Percentiles rank a stretch among this genome's conserved stretches.
phyloP scores from a whole-genome alignment of 1,284 basidiomycete genomes.

The Puccinia novopanici region DNA sequence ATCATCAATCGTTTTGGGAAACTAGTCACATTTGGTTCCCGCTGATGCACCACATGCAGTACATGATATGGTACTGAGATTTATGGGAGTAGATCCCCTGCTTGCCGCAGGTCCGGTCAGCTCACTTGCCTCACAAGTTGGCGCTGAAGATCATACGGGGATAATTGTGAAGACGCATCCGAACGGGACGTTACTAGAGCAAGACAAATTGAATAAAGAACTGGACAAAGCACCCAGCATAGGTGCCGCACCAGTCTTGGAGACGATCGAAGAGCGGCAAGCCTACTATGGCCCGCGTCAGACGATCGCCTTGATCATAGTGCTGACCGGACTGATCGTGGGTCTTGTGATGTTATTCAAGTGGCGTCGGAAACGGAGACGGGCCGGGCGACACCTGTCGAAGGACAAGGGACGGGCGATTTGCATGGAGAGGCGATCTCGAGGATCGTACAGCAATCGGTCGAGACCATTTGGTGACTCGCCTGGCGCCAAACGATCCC shows the following conservation, averaged over 20 bases:
- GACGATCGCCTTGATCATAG: slow-evolving; percentile 17
- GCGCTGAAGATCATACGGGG: slow-evolving; percentile 65
- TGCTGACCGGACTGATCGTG: slow-evolving; percentile 3
- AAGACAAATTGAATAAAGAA: background rate
- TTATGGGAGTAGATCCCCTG: slow-evolving; percentile 85
- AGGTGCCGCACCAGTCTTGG: slow-evolving; percentile 1
- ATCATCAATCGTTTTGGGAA: background rate
- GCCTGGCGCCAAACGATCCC: background rate
- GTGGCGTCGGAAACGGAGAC: slow-evolving; percentile 14
- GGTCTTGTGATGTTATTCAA: slow-evolving; percentile 32
- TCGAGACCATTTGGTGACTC: background rate
- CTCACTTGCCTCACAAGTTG: slow-evolving; percentile 74
- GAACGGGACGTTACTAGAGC: slow-evolving; percentile 25
- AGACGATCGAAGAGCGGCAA: slow-evolving; percentile 32
- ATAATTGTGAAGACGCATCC: slow-evolving; percentile 23
- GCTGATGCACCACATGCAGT: slow-evolving; percentile 83
- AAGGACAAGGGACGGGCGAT: background rate
- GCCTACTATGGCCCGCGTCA: slow-evolving; percentile 43
- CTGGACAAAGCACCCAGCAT: background rate
- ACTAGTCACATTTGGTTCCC: slow-evolving; percentile 66
- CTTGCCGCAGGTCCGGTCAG: slow-evolving; percentile 71
- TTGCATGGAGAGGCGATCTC: background rate
- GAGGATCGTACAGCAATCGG: background rate
- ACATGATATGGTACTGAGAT: slow-evolving; percentile 97
- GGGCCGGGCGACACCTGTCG: background rate